Evolutionary conservation across 2,329 filamentous ascomycete genomes (phyloP), one percentile per base, ranked within the genome.

Genomic region (Cephalotrichum gorgonifer): DNA sequence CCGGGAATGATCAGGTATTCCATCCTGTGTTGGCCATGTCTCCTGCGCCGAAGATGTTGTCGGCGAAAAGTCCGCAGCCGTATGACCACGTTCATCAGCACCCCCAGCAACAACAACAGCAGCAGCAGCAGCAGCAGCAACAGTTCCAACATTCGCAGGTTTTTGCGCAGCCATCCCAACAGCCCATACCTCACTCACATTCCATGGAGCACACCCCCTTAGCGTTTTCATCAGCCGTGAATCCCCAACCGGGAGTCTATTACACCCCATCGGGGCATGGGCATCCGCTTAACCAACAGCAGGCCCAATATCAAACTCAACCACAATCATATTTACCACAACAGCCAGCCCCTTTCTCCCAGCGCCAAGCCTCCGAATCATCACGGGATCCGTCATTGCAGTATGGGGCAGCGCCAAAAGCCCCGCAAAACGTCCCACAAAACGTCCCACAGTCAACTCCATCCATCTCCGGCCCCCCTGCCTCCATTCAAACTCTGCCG

Each of bases 1-100:
- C 58, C 2, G 62, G 64, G 44, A 58, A 55, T 43, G 62, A 63
- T 9, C 57, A 63, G 30, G 53, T 61, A 3, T 69, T 61, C 45
- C 60, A 61, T 28, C 55, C 62, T 26, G 51, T 62, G 14, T 57
- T 63, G 15, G 51, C 35, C 5, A 22, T 39, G 15, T 20, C 35
- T 22, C 6, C 35, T 22, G 17, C 35, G 17, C 22, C 35, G 15
- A 39, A 39, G 35, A 20, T 39, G 35, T 39, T 39, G 35, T 39
- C 35, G 17, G 35, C n/a, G n/a, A 20, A 22, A 39, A 39, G 7
- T 3, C 17, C 35, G 2, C 53, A 64, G 14, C 58, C 59, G 14
- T 54, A 56, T n/a, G 43, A 52, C 14, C 64, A 59, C 22, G 27
- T 55, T 2, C 61, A 58, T 17, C 60, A 58, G 2, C 60, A 58